Percentiles rank a stretch among this genome's conserved stretches.
These are phyloP conservation scores for Penicillium mononematosum DNA, from an alignment of 495 filamentous ascomycete genomes.

Conservation along the genomic window DNA sequence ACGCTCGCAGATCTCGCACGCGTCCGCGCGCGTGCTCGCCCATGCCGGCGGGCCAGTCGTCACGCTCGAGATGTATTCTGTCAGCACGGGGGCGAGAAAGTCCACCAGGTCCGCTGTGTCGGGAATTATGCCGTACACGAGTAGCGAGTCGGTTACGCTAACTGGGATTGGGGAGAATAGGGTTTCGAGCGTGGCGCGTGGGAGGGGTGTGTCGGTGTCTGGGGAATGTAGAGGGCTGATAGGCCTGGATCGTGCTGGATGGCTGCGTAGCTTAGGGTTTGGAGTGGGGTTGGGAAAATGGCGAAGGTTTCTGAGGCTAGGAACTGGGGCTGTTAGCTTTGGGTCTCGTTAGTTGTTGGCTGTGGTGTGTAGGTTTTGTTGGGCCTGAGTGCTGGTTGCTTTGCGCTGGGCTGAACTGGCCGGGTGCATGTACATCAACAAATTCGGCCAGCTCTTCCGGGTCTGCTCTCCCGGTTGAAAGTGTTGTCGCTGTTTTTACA, in stretches of 20 bases:
- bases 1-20: conserved; percentile 81
- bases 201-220: conserved; percentile 42
- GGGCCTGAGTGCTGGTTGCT: not conserved
- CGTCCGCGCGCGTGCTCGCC: conserved; percentile 51
- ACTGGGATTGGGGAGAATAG: conserved; percentile 49
- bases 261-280: conserved; percentile 57
- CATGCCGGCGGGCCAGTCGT: conserved; percentile 61
- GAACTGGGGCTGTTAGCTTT: conserved; percentile 51
- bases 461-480: conserved; percentile 34
- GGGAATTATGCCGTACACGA: conserved; percentile 58
- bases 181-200: conserved; percentile 39
- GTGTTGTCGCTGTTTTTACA: conserved; percentile 6
- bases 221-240: conserved; percentile 48
- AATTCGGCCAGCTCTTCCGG: conserved; percentile 74
- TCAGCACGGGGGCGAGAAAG: conserved; percentile 62
- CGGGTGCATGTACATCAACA: conserved; percentile 51
- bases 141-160: conserved; percentile 57
- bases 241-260: conserved; percentile 50
- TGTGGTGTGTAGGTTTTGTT: not conserved
- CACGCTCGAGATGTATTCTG: conserved; percentile 54
- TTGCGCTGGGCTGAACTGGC: not conserved
- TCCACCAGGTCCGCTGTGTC: conserved; percentile 42
- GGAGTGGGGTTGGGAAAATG: conserved; percentile 57
- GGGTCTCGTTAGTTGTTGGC: not conserved
- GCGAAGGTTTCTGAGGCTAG: conserved; percentile 67